Evolutionary conservation across 108 stramenopile species (phyloP).

Genomic region (Parietichytrium sp.): DNA sequence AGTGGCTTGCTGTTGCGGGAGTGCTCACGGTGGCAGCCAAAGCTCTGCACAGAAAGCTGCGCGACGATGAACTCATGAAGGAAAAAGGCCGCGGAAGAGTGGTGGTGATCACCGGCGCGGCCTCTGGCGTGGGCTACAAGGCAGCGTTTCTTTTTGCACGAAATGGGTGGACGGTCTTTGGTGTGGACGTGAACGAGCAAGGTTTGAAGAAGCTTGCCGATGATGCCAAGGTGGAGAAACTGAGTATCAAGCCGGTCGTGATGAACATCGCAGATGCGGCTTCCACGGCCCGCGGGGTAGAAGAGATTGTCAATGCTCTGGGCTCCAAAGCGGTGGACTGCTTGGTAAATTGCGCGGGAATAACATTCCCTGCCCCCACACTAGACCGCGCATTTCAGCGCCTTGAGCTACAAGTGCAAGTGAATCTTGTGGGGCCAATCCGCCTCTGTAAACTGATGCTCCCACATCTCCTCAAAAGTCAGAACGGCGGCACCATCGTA

Average conservation of each 20-base stretch:
- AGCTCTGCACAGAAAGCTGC: neutral
- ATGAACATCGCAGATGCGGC: neutral
- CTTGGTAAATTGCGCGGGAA: neutral
- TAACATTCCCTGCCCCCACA: neutral
- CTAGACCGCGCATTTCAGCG: neutral
- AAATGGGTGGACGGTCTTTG: neutral
- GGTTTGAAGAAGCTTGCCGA: neutral
- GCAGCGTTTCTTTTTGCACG: neutral
- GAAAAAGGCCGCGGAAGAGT: too few relatives aligned
- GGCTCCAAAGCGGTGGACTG: neutral
- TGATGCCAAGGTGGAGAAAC: neutral
- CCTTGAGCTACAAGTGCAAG: neutral
- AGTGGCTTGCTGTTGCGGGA: too few relatives aligned
- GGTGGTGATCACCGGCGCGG: neutral
- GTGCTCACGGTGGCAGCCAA: too few relatives aligned
- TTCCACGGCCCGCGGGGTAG: neutral
- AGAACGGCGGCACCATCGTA: neutral
- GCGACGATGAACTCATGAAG: neutral
- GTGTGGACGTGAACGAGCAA: slow-evolving; percentile 5
- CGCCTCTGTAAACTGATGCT: neutral
- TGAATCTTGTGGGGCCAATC: slow-evolving; percentile 1
- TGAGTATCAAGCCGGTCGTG: neutral
- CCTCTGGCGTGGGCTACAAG: neutral
- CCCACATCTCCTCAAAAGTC: neutral
- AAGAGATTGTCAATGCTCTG: neutral